These are phyloP conservation scores for Ettlia oleoabundans DNA, from an alignment of 139 green algal genomes.

Conservation along the genomic window DNA sequence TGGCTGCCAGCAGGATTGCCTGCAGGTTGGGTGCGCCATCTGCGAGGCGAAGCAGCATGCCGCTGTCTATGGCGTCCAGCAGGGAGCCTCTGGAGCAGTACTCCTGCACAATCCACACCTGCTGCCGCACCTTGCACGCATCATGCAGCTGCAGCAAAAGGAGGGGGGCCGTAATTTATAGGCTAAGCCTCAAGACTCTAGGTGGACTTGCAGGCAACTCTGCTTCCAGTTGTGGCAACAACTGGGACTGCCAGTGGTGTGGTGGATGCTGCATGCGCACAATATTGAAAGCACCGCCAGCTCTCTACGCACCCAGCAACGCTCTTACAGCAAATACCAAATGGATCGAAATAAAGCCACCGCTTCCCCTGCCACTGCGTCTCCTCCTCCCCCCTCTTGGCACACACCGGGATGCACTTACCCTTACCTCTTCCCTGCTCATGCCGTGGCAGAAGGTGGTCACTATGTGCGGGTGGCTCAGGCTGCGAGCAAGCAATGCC, in stretches of 20 bases:
- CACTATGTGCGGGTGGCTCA: constrained; percentile 15
- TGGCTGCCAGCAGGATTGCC: background rate
- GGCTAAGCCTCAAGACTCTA: too few species aligned
- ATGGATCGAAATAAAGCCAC: too few species aligned
- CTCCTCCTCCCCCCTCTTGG: too few species aligned
- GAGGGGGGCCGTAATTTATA: background rate
- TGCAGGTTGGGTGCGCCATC: constrained; percentile 9
- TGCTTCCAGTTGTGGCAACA: too few species aligned
- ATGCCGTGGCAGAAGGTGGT: constrained; percentile 19
- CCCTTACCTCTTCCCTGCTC: background rate
- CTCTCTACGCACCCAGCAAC: too few species aligned
- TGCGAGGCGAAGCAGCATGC: background rate
- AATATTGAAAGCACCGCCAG: too few species aligned
- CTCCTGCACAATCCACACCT: constrained; percentile 31
- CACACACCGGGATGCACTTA: too few species aligned
- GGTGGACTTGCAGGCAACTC: too few species aligned
- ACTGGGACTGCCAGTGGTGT: too few species aligned
- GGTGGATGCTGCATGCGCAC: too few species aligned
- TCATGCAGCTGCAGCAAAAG: background rate
- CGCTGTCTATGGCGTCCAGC: constrained; percentile 22
- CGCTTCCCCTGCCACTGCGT: too few species aligned
- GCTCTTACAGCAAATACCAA: too few species aligned
- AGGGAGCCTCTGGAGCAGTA: constrained; percentile 11
- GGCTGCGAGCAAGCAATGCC: constrained; percentile 21
- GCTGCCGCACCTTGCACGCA: background rate